phyloP scores from a whole-genome alignment of 2,329 filamentous ascomycete genomes.

The Davidsoniella neocaledoniae region DNA sequence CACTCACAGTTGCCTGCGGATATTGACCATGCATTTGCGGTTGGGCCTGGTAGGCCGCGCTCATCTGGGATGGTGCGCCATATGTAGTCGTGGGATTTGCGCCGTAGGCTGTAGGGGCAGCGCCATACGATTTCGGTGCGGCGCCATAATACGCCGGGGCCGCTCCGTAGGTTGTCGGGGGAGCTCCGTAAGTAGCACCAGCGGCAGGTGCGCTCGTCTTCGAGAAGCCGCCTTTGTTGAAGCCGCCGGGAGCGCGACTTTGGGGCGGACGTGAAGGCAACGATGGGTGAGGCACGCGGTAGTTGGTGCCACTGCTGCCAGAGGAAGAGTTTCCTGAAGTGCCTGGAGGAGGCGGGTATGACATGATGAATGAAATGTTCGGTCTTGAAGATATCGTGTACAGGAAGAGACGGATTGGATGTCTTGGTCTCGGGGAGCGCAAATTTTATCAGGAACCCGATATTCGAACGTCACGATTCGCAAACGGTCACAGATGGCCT shows the following conservation, averaged over 20 bases:
- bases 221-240: slow-evolving; percentile 33
- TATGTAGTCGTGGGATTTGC: slow-evolving; percentile 18
- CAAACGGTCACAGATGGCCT: no score
- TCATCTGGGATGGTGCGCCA: slow-evolving; percentile 12
- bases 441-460: no score
- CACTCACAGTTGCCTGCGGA: slow-evolving; percentile 14
- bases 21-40: slow-evolving; percentile 1
- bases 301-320: slow-evolving; percentile 16
- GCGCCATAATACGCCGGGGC: slow-evolving; percentile 3
- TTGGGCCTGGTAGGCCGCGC: background rate
- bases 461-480: no score
- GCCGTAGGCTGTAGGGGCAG: slow-evolving; percentile 24
- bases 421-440: background rate
- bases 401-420: no score
- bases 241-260: slow-evolving; percentile 26
- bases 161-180: slow-evolving; percentile 7
- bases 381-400: background rate
- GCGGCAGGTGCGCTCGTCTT: slow-evolving; percentile 19
- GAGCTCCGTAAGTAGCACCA: slow-evolving; percentile 22
- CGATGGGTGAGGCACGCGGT: slow-evolving; percentile 32
- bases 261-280: slow-evolving; percentile 66
- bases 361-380: slow-evolving; percentile 51
- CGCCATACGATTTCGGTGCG: slow-evolving; percentile 27
- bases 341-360: slow-evolving; percentile 77
- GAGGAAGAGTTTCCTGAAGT: slow-evolving; percentile 28